phyloP scores from a whole-genome alignment of 83 land plant genomes.

The Picea abies region DNA sequence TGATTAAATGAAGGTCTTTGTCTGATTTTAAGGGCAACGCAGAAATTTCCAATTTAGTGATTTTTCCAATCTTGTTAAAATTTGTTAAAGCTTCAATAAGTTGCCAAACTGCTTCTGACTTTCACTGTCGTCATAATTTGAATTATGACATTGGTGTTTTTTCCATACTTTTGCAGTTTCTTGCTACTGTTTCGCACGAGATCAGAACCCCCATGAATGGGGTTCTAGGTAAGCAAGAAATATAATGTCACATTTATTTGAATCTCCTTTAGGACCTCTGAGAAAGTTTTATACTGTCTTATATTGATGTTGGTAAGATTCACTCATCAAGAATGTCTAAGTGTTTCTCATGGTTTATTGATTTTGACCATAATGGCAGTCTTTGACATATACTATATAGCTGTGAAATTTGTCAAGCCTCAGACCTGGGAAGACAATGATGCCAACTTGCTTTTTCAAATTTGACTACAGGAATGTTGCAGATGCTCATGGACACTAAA shows the following conservation, averaged over 20 bases:
- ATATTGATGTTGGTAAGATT: background rate
- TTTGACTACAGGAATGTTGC: conserved; percentile 69
- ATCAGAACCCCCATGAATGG: conserved; percentile 97
- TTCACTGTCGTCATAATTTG: background rate
- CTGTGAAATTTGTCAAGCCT: background rate
- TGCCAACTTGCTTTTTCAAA: background rate
- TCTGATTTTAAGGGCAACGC: background rate
- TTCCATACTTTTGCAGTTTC: conserved; percentile 52
- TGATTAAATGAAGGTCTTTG: background rate
- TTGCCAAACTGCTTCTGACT: background rate
- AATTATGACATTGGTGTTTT: background rate
- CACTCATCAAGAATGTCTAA: background rate
- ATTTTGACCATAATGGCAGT: background rate
- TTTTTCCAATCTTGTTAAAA: background rate
- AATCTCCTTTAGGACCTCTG: background rate
- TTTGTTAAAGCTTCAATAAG: background rate
- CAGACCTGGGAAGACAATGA: background rate
- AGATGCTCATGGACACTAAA: conserved; percentile 87
- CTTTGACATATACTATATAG: background rate
- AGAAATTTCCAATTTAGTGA: no score
- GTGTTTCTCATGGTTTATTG: background rate
- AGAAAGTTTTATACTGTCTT: background rate
- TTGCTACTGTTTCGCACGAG: conserved; percentile 95
- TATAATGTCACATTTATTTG: background rate
- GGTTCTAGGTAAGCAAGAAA: conserved; percentile 62